phyloP scores from a whole-genome alignment of 2,329 filamentous ascomycete genomes.

The Polychaeton citri region DNA sequence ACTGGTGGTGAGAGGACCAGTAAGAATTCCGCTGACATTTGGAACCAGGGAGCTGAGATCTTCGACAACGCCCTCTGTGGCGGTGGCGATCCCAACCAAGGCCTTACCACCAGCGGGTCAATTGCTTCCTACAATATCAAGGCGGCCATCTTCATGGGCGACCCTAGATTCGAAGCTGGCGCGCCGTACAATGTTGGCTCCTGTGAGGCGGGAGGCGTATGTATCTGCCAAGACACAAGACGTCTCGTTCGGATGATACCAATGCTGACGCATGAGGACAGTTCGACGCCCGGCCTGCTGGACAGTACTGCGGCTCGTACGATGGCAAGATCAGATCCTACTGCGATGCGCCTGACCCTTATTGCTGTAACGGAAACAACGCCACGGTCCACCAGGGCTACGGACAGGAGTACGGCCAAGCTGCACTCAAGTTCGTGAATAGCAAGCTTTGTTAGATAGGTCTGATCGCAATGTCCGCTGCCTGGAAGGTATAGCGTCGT shows the following conservation, averaged over 20 bases:
- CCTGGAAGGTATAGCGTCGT: too few relatives aligned
- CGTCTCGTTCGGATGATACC: neutral
- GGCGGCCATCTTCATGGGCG: slow-evolving; percentile 52
- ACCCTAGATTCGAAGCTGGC: slow-evolving; percentile 44
- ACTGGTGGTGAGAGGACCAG: neutral
- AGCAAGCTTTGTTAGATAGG: too few relatives aligned
- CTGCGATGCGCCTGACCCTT: too few relatives aligned
- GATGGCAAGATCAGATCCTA: too few relatives aligned
- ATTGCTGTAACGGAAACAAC: too few relatives aligned
- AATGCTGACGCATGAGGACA: slow-evolving; percentile 1
- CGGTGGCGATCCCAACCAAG: slow-evolving; percentile 36
- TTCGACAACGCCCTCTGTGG: slow-evolving; percentile 50
- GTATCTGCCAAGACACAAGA: slow-evolving; percentile 18
- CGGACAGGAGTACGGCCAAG: too few relatives aligned
- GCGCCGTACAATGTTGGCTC: slow-evolving; percentile 48
- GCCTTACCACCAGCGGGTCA: slow-evolving; percentile 33
- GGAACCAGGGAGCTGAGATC: slow-evolving; percentile 48
- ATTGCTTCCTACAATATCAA: slow-evolving; percentile 43
- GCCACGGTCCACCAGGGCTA: too few relatives aligned
- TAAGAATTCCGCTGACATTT: neutral
- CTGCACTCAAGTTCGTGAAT: too few relatives aligned
- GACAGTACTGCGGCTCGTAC: too few relatives aligned
- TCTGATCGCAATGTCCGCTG: too few relatives aligned
- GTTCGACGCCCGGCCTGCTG: too few relatives aligned
- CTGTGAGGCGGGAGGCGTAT: slow-evolving; percentile 44